Base-by-base conservation (phyloP, 2,329 filamentous ascomycete species). In the Cladosporium oxysporum region DNA sequence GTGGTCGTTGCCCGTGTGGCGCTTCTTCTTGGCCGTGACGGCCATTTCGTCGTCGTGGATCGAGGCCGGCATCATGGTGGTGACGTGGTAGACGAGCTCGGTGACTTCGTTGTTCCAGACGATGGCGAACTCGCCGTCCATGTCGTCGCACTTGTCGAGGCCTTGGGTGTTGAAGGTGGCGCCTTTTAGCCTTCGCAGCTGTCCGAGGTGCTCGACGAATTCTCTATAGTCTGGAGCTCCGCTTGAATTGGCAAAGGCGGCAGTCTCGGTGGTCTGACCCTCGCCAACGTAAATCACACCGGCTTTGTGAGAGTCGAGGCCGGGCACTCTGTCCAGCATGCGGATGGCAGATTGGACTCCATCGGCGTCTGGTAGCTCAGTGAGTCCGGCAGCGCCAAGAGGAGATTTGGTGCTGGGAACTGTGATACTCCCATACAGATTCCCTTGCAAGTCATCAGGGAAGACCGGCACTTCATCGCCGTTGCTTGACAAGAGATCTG, bases 51-150 rank as follows among this genome's bases (percentile, higher is more conserved):
- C 93, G 33, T 87, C 84, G 63, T 92, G 88, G 16, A 90, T 81
- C 74, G 96, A 87, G 11, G 92, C 97, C 1, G 95, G 95, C 95
- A 99, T 99, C 84, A 98, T 93, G 4, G 94, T 99, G 5, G 91
- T 92, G 64, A 98, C 90, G 76, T 98, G 95, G 78, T 96, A 99
- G 33, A 98, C 90, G 53, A 99, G 91, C 76, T 98, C 95, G 5
- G 93, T 95, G 66, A 97, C 92, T 52, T 93, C 87, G 76, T 98
- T 95, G 67, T 93, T 91, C 93, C 95, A 99, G 73, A 92, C 94
- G 75, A 94, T 93, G 0, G 93, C 92, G 77, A 91, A 92, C 73
- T 93, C 87, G 35, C 95, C 95, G 77, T 99, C 95, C 1, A 84
- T 84, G 73, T 94, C 89, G 71, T 89, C 86, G 68, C 88, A 84